phyloP scores from a whole-genome alignment of 768 basidiomycete genomes.

The Sporobolomyces phaffii region DNA sequence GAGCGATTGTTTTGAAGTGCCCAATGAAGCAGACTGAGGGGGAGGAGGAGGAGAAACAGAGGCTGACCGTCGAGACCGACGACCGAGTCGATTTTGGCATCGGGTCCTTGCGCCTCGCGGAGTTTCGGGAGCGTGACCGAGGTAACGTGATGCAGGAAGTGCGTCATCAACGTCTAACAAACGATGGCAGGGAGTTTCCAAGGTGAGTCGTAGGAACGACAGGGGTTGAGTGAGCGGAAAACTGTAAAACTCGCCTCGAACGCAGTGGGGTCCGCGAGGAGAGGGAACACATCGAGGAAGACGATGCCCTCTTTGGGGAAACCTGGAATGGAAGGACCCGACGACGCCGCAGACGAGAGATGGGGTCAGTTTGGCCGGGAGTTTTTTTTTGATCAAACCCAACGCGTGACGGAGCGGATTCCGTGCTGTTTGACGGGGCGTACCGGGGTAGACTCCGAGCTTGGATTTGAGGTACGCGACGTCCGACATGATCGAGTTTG shows the following conservation, averaged over 20 bases:
- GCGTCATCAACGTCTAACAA: constrained; percentile 60
- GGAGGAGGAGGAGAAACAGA: not conserved
- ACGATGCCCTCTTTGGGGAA: constrained; percentile 90
- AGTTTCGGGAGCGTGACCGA: constrained; percentile 60
- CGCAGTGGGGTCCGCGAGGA: constrained; percentile 74
- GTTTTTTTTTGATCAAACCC: not conserved
- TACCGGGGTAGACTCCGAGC: constrained; percentile 46
- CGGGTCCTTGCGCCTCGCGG: constrained; percentile 29
- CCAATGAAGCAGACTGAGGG: no score
- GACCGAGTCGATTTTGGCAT: constrained; percentile 60
- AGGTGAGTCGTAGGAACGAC: no score
- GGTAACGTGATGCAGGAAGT: constrained; percentile 76
- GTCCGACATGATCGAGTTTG: constrained; percentile 21
- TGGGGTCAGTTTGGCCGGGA: not conserved
- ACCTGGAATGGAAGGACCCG: constrained; percentile 47
- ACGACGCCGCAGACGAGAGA: no score
- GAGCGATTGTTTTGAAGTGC: no score
- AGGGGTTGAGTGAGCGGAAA: no score
- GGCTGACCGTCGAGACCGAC: constrained; percentile 68
- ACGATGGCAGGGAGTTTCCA: no score
- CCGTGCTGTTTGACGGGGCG: not conserved
- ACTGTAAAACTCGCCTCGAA: constrained; percentile 60
- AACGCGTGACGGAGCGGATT: no score
- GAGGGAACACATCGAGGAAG: constrained; percentile 92
- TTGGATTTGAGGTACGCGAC: constrained; percentile 36